Evolutionary conservation across 2,329 filamentous ascomycete genomes (phyloP).

Genomic region (Monosporascus ibericus): DNA sequence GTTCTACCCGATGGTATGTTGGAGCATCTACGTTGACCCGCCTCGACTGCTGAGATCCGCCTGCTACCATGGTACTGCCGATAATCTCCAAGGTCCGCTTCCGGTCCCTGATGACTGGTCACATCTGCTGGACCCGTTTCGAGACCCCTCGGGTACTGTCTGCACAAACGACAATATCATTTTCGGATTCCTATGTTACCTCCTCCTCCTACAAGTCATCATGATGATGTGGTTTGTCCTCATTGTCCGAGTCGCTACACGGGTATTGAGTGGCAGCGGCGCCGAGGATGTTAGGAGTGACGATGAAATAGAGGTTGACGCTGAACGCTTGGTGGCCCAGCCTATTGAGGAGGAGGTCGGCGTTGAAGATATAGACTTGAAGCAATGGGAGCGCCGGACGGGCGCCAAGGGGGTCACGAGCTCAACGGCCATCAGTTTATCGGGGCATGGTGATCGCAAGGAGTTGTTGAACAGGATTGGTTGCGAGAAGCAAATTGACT

Average conservation of each 20-base stretch:
- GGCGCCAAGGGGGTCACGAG: constrained; percentile 43
- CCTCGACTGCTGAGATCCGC: constrained; percentile 56
- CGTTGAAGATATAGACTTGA: constrained; percentile 63
- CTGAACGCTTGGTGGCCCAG: constrained; percentile 38
- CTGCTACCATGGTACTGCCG: constrained; percentile 61
- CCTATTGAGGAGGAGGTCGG: constrained; percentile 67
- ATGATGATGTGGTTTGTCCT: constrained; percentile 82
- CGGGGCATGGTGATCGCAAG: constrained; percentile 66
- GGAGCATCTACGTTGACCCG: constrained; percentile 67
- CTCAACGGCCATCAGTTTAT: constrained; percentile 55
- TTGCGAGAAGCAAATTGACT: constrained; percentile 65
- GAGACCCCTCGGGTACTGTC: constrained; percentile 63
- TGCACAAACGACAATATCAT: constrained; percentile 74
- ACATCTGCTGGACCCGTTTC: constrained; percentile 68
- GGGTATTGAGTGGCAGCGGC: constrained; percentile 65
- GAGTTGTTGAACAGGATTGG: constrained; percentile 74
- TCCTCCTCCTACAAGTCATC: constrained; percentile 73
- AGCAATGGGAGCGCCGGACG: constrained; percentile 50
- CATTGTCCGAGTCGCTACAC: constrained; percentile 74
- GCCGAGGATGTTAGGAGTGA: constrained; percentile 85
- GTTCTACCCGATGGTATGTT: constrained; percentile 70
- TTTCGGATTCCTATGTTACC: constrained; percentile 66
- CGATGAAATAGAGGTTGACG: constrained; percentile 55
- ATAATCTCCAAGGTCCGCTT: constrained; percentile 47
- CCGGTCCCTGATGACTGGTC: constrained; percentile 41